Percentiles rank a stretch among this genome's conserved stretches.
phyloP scores from a whole-genome alignment of 208 protist species.

The Vickermania ingenoplastis region DNA sequence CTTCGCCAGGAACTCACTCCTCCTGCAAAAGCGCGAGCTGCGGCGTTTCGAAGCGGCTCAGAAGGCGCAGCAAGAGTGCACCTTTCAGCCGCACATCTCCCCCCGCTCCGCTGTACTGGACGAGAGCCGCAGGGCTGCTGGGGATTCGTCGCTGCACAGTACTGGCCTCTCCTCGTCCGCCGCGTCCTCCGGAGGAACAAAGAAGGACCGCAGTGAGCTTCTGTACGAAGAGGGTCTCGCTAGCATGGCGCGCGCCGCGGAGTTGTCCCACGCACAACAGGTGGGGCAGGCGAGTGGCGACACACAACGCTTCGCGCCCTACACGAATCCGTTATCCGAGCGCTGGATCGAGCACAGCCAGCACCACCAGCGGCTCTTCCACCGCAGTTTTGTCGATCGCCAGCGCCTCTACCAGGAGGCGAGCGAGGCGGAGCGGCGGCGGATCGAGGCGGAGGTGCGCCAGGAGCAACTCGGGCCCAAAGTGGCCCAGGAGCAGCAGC shows the following conservation, averaged over 20 bases:
- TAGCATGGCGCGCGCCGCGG: slow-evolving; percentile 8
- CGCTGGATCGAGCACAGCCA: slow-evolving; percentile 59
- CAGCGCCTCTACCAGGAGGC: slow-evolving; percentile 62
- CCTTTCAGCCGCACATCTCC: slow-evolving; percentile 57
- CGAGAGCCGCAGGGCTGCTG: slow-evolving; percentile 4
- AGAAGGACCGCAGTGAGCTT: slow-evolving; percentile 17
- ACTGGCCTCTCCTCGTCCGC: not conserved
- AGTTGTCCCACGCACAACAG: slow-evolving; percentile 3
- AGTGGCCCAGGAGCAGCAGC: not conserved
- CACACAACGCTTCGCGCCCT: slow-evolving; percentile 15
- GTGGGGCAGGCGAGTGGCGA: not conserved
- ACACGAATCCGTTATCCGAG: slow-evolving; percentile 47
- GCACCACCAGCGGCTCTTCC: slow-evolving; percentile 53
- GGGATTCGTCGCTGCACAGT: not conserved
- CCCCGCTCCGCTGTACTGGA: slow-evolving; percentile 53
- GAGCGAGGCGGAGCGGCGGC: slow-evolving; percentile 29
- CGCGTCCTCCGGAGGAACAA: not conserved
- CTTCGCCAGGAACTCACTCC: slow-evolving; percentile 18
- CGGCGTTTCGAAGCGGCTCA: slow-evolving; percentile 16
- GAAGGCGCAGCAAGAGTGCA: slow-evolving; percentile 15
- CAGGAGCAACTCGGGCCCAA: not conserved
- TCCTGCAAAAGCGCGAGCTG: slow-evolving; percentile 32
- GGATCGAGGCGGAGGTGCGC: slow-evolving; percentile 6
- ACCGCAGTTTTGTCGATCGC: slow-evolving; percentile 51
- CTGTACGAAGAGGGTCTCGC: slow-evolving; percentile 34